Conservation (phyloP, 1,139 yeast species). For the Scheffersomyces cryptocercus region DNA sequence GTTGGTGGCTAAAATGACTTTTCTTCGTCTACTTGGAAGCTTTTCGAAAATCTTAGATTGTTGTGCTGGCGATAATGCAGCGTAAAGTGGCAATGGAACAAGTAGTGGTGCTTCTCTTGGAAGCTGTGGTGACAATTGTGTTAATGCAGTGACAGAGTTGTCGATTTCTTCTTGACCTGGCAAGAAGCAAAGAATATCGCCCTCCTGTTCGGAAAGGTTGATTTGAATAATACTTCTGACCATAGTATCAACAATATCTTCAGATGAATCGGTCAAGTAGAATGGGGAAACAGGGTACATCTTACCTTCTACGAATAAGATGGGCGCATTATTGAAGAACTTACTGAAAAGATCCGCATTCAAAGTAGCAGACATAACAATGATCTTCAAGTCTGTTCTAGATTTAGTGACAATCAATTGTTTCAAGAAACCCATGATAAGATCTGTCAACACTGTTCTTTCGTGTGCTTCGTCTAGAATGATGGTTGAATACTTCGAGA, state of each 20-base stretch:
- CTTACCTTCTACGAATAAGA: slow-evolving; percentile 85
- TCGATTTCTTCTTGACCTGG: slow-evolving; percentile 99
- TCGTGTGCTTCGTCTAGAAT: slow-evolving; percentile 97
- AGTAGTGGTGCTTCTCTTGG: slow-evolving; percentile 77
- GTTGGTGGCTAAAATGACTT: slow-evolving; percentile 87
- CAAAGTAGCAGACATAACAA: slow-evolving; percentile 92
- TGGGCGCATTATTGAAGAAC: slow-evolving; percentile 78
- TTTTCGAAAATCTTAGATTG: slow-evolving; percentile 77
- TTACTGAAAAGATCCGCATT: slow-evolving; percentile 87
- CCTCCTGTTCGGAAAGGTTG: slow-evolving; percentile 75
- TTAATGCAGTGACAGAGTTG: slow-evolving; percentile 66
- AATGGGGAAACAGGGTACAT: slow-evolving; percentile 78
- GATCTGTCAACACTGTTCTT: slow-evolving; percentile 87
- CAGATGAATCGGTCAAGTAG: slow-evolving; percentile 60
- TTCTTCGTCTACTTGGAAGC: slow-evolving; percentile 62
- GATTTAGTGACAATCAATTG: slow-evolving; percentile 49
- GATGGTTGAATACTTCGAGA: slow-evolving; percentile 71
- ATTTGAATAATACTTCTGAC: slow-evolving; percentile 76
- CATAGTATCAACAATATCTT: slow-evolving; percentile 81
- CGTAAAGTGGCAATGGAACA: slow-evolving; percentile 83
- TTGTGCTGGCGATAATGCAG: slow-evolving; percentile 83
- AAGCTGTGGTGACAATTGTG: slow-evolving; percentile 60
- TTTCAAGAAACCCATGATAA: slow-evolving; percentile 85
- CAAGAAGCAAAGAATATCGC: slow-evolving; percentile 86
- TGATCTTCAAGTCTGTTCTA: slow-evolving; percentile 59